Evolutionary conservation across 2,329 filamentous ascomycete genomes (phyloP).

Genomic region (Fusarium solani-melongenae): DNA sequence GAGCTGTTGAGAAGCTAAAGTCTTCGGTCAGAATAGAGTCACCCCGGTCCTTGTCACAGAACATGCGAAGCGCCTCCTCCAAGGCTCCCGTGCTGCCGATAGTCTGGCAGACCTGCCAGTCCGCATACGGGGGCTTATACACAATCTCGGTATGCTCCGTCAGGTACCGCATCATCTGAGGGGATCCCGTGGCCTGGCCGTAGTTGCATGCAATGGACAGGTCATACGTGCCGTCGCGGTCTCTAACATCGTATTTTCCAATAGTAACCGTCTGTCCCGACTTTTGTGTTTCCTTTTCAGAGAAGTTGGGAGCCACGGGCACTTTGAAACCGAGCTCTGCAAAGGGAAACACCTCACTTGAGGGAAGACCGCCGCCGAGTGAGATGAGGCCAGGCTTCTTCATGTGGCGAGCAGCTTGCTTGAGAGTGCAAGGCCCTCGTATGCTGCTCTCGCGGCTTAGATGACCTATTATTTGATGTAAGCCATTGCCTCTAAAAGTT

Average conservation of each 20-base stretch:
- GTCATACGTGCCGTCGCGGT: conserved; percentile 70
- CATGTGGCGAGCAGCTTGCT: conserved; percentile 82
- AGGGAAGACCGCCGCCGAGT: conserved; percentile 90
- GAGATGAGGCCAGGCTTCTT: conserved; percentile 88
- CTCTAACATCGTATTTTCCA: conserved; percentile 84
- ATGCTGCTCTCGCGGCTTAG: conserved; percentile 71
- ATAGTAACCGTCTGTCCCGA: conserved; percentile 71
- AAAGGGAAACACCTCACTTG: conserved; percentile 92
- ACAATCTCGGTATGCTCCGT: conserved; percentile 97
- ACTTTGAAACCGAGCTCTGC: conserved; percentile 80
- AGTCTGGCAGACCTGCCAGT: conserved; percentile 88
- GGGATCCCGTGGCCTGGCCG: conserved; percentile 84
- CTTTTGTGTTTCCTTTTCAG: conserved; percentile 72
- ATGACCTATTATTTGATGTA: conserved; percentile 54
- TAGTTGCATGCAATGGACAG: conserved; percentile 94
- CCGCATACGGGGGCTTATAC: conserved; percentile 85
- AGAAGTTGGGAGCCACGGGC: conserved; percentile 75
- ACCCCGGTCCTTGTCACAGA: conserved; percentile 74
- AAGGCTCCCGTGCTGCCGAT: conserved; percentile 88
- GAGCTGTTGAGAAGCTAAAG: conserved; percentile 85
- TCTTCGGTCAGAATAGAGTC: conserved; percentile 89
- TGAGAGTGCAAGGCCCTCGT: conserved; percentile 77
- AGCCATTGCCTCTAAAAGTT: conserved; percentile 4
- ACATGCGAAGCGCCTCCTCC: conserved; percentile 85
- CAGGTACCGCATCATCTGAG: conserved; percentile 88